Evolutionary conservation across 352 stramenopile genomes (phyloP).

Genomic region (Phytophthora foliorum): DNA sequence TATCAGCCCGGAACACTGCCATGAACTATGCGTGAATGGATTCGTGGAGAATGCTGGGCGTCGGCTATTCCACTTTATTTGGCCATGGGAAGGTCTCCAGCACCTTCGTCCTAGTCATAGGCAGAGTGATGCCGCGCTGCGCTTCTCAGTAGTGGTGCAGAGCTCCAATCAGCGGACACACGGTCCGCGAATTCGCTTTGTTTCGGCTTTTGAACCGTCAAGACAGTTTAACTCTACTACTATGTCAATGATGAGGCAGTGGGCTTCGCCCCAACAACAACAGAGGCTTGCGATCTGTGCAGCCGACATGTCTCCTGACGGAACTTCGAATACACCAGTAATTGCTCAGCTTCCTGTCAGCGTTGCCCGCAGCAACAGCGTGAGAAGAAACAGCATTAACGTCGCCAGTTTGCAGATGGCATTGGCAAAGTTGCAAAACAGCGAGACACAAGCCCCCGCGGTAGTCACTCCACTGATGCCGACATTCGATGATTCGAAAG

Average conservation of each 20-base stretch:
- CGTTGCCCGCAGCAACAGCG: neutral
- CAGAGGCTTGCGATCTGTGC: conserved; percentile 36
- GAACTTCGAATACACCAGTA: neutral
- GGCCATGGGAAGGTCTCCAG: conserved; percentile 64
- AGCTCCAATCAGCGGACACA: conserved; percentile 20
- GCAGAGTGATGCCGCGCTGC: conserved; percentile 24
- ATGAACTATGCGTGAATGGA: conserved; percentile 82
- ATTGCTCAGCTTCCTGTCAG: neutral
- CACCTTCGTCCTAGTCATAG: conserved; percentile 37
- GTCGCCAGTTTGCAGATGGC: conserved; percentile 27
- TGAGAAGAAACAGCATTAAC: conserved; percentile 32
- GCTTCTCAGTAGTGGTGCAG: conserved; percentile 49
- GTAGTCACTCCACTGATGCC: conserved; percentile 8
- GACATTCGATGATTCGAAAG: neutral
- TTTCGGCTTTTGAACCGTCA: conserved; percentile 42
- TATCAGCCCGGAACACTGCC: conserved; percentile 73
- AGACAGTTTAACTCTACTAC: conserved; percentile 34
- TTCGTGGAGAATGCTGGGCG: conserved; percentile 70
- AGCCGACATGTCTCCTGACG: conserved; percentile 1
- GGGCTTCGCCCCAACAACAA: conserved; percentile 17
- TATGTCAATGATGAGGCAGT: conserved; percentile 39
- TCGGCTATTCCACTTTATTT: conserved; percentile 74
- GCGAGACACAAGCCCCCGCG: conserved; percentile 6
- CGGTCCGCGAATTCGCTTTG: conserved; percentile 63
- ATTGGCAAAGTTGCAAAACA: conserved; percentile 14